Evolutionary conservation across 805 yeast species (phyloP).

Genomic region (Zygotorulaspora florentina): DNA sequence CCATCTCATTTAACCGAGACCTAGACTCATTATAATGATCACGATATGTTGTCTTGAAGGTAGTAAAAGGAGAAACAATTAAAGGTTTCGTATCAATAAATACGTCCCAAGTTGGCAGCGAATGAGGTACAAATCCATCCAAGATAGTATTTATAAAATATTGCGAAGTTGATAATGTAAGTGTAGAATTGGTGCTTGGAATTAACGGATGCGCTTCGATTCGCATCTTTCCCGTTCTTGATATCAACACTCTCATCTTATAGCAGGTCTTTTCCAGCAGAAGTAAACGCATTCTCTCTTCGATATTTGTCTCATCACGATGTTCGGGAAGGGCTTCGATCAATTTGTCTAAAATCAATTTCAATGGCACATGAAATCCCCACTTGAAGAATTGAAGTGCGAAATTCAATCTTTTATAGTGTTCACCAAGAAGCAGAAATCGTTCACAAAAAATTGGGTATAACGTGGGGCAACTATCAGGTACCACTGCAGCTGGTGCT

Average conservation of each 20-base stretch:
- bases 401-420: constrained; percentile 54
- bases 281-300: constrained; percentile 15
- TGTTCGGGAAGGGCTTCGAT: constrained; percentile 30
- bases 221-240: constrained; percentile 35
- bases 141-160: constrained; percentile 31
- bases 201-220: constrained; percentile 36
- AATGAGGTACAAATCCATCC: constrained; percentile 24
- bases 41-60: constrained; percentile 81
- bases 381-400: constrained; percentile 53
- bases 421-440: constrained; percentile 64
- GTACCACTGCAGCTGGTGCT: background rate
- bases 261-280: constrained; percentile 37
- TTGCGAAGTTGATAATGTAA: constrained; percentile 2
- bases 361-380: constrained; percentile 41
- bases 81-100: constrained; percentile 54
- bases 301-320: constrained; percentile 7
- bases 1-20: constrained; percentile 37
- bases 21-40: constrained; percentile 61
- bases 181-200: constrained; percentile 9
- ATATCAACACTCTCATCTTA: constrained; percentile 46
- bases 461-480: constrained; percentile 8
- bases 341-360: constrained; percentile 41
- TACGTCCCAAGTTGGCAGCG: constrained; percentile 49
- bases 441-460: constrained; percentile 22
- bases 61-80: constrained; percentile 67